Percentiles rank a stretch among this genome's conserved stretches.
These are phyloP conservation scores for Eucalyptus virginea DNA, from an alignment of 345 rosid genomes.

Conservation along the genomic window DNA sequence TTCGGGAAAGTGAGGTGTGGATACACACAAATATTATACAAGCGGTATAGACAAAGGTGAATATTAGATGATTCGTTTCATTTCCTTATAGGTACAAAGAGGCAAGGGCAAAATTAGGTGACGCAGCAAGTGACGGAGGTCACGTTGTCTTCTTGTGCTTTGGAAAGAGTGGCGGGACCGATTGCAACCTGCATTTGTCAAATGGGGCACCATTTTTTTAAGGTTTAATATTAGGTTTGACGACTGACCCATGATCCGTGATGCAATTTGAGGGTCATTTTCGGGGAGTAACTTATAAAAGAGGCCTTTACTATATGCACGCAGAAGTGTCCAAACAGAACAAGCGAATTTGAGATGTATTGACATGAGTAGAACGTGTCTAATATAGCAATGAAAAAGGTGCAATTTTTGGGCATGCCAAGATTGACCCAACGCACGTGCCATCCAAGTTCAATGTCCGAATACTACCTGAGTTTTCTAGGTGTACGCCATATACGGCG, in stretches of 20 bases:
- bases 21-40: neutral
- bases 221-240: neutral
- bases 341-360: neutral
- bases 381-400: neutral
- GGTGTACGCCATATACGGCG: neutral
- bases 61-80: neutral
- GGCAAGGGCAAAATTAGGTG: neutral
- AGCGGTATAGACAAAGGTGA: neutral
- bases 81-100: neutral
- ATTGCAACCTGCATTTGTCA: neutral
- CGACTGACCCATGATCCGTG: neutral
- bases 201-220: neutral
- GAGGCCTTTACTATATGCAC: neutral
- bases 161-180: fast-evolving
- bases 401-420: neutral
- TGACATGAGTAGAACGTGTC: neutral
- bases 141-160: neutral
- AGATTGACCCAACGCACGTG: neutral
- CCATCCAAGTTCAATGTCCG: neutral
- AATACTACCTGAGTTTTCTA: neutral
- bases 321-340: neutral
- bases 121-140: neutral
- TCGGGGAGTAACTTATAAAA: neutral
- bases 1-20: neutral
- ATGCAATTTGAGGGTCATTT: neutral